These are phyloP conservation scores for Zygoascus sp. DNA, from an alignment of 1,139 yeast species.

Conservation along the genomic window DNA sequence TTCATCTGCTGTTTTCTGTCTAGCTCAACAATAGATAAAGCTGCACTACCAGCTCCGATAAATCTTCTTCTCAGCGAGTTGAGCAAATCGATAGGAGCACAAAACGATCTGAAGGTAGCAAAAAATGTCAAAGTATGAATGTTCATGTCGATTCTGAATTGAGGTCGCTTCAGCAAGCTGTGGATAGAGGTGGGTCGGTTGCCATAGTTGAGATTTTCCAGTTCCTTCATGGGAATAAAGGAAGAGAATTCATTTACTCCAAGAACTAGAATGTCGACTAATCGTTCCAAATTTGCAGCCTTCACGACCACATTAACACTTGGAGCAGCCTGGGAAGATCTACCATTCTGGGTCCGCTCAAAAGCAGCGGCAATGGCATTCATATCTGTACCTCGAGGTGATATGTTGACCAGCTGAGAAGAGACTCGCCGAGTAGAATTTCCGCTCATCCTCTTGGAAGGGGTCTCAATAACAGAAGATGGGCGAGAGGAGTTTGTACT, in stretches of 20 bases:
- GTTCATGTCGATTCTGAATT: conserved; percentile 54
- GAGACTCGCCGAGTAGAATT: conserved; percentile 33
- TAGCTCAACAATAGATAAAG: conserved; percentile 42
- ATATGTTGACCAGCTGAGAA: conserved; percentile 23
- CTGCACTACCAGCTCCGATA: conserved; percentile 56
- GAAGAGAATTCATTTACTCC: conserved; percentile 57
- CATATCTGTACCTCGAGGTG: conserved; percentile 14
- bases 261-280: conserved; percentile 58
- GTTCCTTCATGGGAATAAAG: conserved; percentile 40
- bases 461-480: conserved; percentile 46
- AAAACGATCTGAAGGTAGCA: conserved; percentile 60
- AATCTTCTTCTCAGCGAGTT: conserved; percentile 51
- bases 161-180: conserved; percentile 14
- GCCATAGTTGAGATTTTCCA: conserved; percentile 33
- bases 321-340: conserved; percentile 9
- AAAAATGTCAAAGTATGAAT: conserved; percentile 59
- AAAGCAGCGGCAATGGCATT: conserved; percentile 15
- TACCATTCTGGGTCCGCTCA: conserved; percentile 12
- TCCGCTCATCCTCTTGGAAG: conserved; percentile 38
- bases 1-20: conserved; percentile 10
- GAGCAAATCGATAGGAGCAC: conserved; percentile 49
- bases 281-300: conserved; percentile 56
- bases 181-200: conserved; percentile 7
- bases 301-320: conserved; percentile 48
- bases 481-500: conserved; percentile 37